Evolutionary conservation across 1,284 basidiomycete genomes (phyloP), one percentile per base, ranked within the genome.

Genomic region (Naganishia sp.): DNA sequence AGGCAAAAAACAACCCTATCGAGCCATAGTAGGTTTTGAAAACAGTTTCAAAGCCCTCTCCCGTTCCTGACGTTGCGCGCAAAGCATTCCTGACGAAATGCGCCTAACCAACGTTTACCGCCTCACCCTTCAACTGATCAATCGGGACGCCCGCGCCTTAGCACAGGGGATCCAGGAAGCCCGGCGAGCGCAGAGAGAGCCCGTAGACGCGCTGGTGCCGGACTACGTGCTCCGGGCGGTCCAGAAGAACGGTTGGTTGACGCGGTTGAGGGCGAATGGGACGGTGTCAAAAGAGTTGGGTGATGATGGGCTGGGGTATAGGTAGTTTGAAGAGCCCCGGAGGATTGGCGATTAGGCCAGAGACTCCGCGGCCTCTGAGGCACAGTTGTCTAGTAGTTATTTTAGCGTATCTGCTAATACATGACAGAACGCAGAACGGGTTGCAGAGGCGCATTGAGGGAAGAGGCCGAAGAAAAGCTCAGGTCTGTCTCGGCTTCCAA

Each of bases 11-110:
- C 21, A 50, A 33, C 10, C 57, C 57, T n/a, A 61, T 61, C 39
- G 48, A 50, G 4, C 48, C 57, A n/a, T 61, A 50, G 57, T 61
- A 39, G 16, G 56, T 48, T 28, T 28, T 28, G 28, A 28, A 28
- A 28, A 28, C 28, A 28, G 28, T 28, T 5, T 28, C 9, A 15
- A 15, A 44, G 18, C 45, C n/a, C 7, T 18, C 45, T 16, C 23
- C 18, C 23, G 13, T 18, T 15, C 15, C 7, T 46, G 15, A 48
- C n/a, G 16, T n/a, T 33, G 9, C 18, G 10, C 21, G 6, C 21
- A 33, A 23, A 49, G 45, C 18, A n/a, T 60, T 9, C 57, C 57
- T 21, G 46, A 60, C 28, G 57, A 60, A 21, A 60, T 60, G 57
- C 45, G 57, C 7, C 33, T 16, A 2, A 46, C 57, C 16, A 6